A percentile compares a stretch with the other conserved stretches of the same genome.
Conservation (phyloP, 371 early-diverging fungal species). For the Syncephalis fuscata region DNA sequence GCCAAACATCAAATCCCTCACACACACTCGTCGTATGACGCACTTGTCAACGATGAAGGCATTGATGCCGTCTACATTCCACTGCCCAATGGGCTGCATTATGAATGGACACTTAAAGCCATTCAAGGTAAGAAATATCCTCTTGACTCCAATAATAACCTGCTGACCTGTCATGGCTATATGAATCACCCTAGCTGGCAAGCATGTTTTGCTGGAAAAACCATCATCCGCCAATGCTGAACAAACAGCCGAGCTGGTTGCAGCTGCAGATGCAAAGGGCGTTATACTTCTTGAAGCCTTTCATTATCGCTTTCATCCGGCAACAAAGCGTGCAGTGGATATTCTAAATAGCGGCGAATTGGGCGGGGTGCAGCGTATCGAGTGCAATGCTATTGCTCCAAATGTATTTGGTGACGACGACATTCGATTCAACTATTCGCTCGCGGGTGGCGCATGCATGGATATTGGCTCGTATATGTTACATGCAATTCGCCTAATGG, state of each 20-base stretch:
- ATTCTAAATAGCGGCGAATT: slow-evolving; percentile 9
- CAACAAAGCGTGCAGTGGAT: slow-evolving; percentile 7
- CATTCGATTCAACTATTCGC: slow-evolving; percentile 18
- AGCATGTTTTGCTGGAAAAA: slow-evolving; percentile 22
- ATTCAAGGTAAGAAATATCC: slow-evolving; percentile 7
- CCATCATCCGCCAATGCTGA: slow-evolving; percentile 15
- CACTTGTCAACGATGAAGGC: slow-evolving; percentile 14
- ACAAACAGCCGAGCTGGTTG: slow-evolving; percentile 12
- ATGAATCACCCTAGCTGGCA: too few relatives aligned
- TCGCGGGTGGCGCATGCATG: slow-evolving; percentile 23
- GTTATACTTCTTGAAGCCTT: slow-evolving; percentile 23
- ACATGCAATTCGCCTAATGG: slow-evolving; percentile 14
- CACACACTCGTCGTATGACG: slow-evolving; percentile 19
- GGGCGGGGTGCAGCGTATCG: slow-evolving; percentile 3
- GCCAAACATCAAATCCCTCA: slow-evolving; percentile 16
- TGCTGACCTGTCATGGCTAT: too few relatives aligned
- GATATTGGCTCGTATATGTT: slow-evolving; percentile 20
- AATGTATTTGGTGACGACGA: slow-evolving; percentile 9
- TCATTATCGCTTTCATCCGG: slow-evolving; percentile 23
- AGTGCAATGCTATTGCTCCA: slow-evolving; percentile 3
- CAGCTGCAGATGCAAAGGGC: slow-evolving; percentile 9
- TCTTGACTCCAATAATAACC: too few relatives aligned
- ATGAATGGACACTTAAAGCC: slow-evolving; percentile 19
- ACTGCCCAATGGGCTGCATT: slow-evolving; percentile 23
- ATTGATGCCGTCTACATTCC: slow-evolving; percentile 29